phyloP scores from a whole-genome alignment of 2,329 filamentous ascomycete genomes.

The Aureobasidium sp. region DNA sequence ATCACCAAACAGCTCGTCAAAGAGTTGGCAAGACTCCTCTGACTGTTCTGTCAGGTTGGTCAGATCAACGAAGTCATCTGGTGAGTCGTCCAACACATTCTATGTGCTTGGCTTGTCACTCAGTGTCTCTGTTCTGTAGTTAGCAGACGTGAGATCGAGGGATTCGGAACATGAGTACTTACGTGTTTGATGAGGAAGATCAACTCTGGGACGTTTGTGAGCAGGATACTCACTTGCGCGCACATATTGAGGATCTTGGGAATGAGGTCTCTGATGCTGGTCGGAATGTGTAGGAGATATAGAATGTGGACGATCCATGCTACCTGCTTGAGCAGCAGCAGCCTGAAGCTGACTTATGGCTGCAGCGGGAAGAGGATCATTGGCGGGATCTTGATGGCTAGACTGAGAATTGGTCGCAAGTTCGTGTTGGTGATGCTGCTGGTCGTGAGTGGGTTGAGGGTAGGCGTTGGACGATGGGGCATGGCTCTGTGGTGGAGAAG shows the following conservation, averaged over 20 bases:
- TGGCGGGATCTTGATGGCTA: conserved; percentile 13
- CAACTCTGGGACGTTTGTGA: not conserved
- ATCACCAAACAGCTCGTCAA: not conserved
- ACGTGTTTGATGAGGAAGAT: not conserved
- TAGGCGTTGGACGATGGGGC: not conserved
- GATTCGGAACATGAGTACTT: not conserved
- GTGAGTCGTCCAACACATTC: not conserved
- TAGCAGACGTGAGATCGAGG: not conserved
- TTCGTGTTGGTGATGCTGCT: conserved; percentile 21
- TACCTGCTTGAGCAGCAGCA: conserved; percentile 22
- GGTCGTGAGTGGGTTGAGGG: not conserved
- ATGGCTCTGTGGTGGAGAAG: conserved; percentile 3
- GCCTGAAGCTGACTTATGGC: conserved; percentile 29
- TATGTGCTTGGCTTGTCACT: not conserved
- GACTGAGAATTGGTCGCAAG: not conserved
- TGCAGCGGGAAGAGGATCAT: conserved; percentile 26
- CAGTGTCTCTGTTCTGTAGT: not conserved
- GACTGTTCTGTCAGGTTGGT: not conserved
- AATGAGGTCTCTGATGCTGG: not conserved
- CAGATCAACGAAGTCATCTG: not conserved
- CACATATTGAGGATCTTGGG: not conserved
- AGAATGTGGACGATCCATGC: not conserved
- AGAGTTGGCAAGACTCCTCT: not conserved
- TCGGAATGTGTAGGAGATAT: not conserved
- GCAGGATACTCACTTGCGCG: conserved; percentile 9